These are phyloP conservation scores for Candida krabiensis DNA, from an alignment of 805 yeast species.

Conservation along the genomic window DNA sequence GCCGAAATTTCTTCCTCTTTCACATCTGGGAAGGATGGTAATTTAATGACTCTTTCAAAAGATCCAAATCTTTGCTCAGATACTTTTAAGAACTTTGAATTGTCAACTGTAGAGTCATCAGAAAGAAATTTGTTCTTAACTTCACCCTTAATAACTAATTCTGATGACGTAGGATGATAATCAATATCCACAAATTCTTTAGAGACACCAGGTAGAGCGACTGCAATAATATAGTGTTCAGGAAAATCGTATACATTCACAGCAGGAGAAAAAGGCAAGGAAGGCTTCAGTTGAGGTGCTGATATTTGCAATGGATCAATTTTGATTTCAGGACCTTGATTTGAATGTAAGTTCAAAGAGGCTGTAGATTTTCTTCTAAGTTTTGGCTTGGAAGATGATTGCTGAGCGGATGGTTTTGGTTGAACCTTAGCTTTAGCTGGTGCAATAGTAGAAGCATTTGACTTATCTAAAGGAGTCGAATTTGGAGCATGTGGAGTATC, in stretches of 20 bases:
- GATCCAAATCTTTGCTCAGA: conserved; percentile 58
- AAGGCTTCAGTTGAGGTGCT: conserved; percentile 40
- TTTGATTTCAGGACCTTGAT: conserved; percentile 13
- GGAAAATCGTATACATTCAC: conserved; percentile 56
- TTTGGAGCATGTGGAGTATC: not conserved
- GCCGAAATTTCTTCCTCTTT: conserved; percentile 56
- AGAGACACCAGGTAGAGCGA: conserved; percentile 61
- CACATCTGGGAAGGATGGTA: conserved; percentile 54
- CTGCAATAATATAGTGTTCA: conserved; percentile 44
- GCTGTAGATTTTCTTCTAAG: conserved; percentile 18
- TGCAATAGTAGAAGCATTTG: not conserved
- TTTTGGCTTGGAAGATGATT: conserved; percentile 3
- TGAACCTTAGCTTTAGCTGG: not conserved
- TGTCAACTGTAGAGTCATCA: conserved; percentile 32
- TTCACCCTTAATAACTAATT: conserved; percentile 52
- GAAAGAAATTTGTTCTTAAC: conserved; percentile 39
- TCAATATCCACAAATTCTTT: conserved; percentile 54
- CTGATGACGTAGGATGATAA: conserved; percentile 58
- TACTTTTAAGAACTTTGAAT: conserved; percentile 38
- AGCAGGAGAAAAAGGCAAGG: conserved; percentile 56
- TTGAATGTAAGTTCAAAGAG: conserved; percentile 19
- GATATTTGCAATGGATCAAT: conserved; percentile 46
- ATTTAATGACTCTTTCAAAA: conserved; percentile 55
- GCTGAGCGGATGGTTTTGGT: not conserved
- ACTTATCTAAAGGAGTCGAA: conserved; percentile 6